These are phyloP conservation scores for Penstemon davidsonii DNA, from an alignment of 257 asterid species.

Conservation along the genomic window DNA sequence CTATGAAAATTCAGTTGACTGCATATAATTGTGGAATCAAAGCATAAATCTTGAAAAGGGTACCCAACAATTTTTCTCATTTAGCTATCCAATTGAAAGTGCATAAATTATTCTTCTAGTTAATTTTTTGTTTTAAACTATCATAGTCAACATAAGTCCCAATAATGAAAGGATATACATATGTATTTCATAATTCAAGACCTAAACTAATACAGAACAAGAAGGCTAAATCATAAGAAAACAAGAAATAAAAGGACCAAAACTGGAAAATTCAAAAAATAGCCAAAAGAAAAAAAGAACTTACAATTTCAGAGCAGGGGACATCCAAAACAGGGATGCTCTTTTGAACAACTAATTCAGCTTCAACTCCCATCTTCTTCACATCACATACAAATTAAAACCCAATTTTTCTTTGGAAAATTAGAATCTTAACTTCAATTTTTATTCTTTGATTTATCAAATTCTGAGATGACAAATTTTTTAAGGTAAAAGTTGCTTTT, in stretches of 20 bases:
- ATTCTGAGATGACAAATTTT: slow-evolving; percentile 2
- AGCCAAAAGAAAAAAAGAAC: background rate
- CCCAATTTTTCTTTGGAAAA: background rate
- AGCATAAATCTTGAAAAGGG: too few relatives aligned
- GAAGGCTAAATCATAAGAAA: background rate
- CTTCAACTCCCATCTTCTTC: slow-evolving; percentile 60
- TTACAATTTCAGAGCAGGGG: slow-evolving; percentile 52
- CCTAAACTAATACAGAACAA: background rate
- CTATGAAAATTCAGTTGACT: too few relatives aligned
- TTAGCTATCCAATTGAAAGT: too few relatives aligned
- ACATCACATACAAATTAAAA: slow-evolving; percentile 26
- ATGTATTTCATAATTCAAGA: too few relatives aligned
- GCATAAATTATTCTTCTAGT: too few relatives aligned
- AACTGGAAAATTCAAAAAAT: background rate
- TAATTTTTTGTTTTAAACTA: too few relatives aligned
- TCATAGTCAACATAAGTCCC: too few relatives aligned
- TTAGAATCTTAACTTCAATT: slow-evolving; percentile 2
- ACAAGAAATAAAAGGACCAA: background rate
- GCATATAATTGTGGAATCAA: too few relatives aligned
- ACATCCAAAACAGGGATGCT: slow-evolving; percentile 60
- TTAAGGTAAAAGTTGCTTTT: slow-evolving; percentile 8
- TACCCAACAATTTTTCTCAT: too few relatives aligned
- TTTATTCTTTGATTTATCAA: background rate
- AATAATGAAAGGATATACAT: too few relatives aligned
- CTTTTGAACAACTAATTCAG: slow-evolving; percentile 49